Percentiles rank a stretch among this genome's conserved stretches.
Conservation (phyloP, 1,139 yeast genomes). For the Kodamaea alishanica region DNA sequence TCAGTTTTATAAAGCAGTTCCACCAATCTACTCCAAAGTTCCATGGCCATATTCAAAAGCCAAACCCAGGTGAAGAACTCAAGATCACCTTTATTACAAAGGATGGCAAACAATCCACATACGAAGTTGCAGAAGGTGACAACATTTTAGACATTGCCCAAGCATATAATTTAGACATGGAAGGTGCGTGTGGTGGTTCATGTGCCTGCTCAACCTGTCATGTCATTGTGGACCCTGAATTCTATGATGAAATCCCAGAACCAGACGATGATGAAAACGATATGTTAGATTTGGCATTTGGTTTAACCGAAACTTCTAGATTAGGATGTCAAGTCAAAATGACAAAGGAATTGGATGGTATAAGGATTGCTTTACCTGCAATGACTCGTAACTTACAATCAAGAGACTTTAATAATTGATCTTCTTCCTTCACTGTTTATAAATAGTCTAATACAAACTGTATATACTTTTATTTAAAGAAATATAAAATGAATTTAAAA, state of each 20-base stretch:
- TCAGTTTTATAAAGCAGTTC: slow-evolving; percentile 9
- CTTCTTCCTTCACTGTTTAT: slow-evolving; percentile 2
- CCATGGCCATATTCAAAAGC: slow-evolving; percentile 88
- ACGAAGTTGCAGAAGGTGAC: slow-evolving; percentile 92
- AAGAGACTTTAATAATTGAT: slow-evolving; percentile 55
- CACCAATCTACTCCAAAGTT: slow-evolving; percentile 20
- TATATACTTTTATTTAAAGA: too few species aligned
- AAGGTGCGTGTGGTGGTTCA: slow-evolving; percentile 98
- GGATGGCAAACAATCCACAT: slow-evolving; percentile 78
- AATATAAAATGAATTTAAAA: too few species aligned
- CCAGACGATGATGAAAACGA: slow-evolving; percentile 98
- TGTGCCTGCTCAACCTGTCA: slow-evolving; percentile 99
- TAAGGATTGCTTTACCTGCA: slow-evolving; percentile 94
- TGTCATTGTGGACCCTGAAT: slow-evolving; percentile 92
- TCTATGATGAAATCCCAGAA: slow-evolving; percentile 84
- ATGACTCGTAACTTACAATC: slow-evolving; percentile 91
- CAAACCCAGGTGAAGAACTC: slow-evolving; percentile 90
- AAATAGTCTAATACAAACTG: slow-evolving; percentile 1
- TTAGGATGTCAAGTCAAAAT: slow-evolving; percentile 91
- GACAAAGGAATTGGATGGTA: slow-evolving; percentile 87
- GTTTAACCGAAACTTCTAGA: slow-evolving; percentile 92
- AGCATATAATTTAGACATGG: slow-evolving; percentile 90
- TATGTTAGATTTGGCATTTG: slow-evolving; percentile 96
- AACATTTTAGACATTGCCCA: slow-evolving; percentile 91
- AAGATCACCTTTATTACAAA: slow-evolving; percentile 88